Conservation (phyloP, 2,329 filamentous ascomycete species). For the Rhynchosporium graminicola region DNA sequence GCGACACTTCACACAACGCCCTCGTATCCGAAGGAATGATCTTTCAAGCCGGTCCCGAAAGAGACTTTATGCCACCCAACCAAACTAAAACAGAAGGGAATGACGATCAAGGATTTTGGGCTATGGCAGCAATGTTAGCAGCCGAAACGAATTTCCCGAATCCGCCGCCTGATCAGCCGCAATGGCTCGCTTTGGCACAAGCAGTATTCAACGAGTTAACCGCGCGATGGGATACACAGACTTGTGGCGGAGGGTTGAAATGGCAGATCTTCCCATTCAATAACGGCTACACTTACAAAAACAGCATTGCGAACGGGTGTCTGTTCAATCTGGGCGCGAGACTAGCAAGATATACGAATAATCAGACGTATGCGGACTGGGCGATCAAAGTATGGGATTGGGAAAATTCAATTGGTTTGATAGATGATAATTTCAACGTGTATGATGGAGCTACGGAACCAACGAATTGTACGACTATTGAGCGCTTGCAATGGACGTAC, state of each 20-base stretch:
- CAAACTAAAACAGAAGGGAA: slow-evolving; percentile 69
- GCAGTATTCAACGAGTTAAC: slow-evolving; percentile 80
- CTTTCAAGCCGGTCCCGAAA: slow-evolving; percentile 69
- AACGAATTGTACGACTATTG: slow-evolving; percentile 57
- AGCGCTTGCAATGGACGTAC: slow-evolving; percentile 67
- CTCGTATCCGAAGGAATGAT: slow-evolving; percentile 67
- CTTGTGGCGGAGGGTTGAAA: slow-evolving; percentile 73
- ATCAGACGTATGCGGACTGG: slow-evolving; percentile 75
- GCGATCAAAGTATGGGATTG: slow-evolving; percentile 72
- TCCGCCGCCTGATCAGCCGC: slow-evolving; percentile 55
- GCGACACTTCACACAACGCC: slow-evolving; percentile 69
- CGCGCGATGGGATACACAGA: slow-evolving; percentile 65
- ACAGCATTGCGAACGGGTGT: slow-evolving; percentile 61
- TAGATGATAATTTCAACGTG: slow-evolving; percentile 59
- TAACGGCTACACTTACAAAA: slow-evolving; percentile 78
- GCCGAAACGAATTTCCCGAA: slow-evolving; percentile 65
- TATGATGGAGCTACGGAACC: slow-evolving; percentile 61
- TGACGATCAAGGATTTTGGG: slow-evolving; percentile 77
- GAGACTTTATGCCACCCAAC: slow-evolving; percentile 76
- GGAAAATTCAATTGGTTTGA: slow-evolving; percentile 59
- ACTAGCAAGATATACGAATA: slow-evolving; percentile 75
- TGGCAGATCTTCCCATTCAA: slow-evolving; percentile 88
- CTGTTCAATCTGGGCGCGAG: slow-evolving; percentile 65
- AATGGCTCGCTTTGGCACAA: slow-evolving; percentile 72
- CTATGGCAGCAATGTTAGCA: slow-evolving; percentile 66